Conservation (phyloP, 169 alveolate species). For the Cyclospora cayetanensis region DNA sequence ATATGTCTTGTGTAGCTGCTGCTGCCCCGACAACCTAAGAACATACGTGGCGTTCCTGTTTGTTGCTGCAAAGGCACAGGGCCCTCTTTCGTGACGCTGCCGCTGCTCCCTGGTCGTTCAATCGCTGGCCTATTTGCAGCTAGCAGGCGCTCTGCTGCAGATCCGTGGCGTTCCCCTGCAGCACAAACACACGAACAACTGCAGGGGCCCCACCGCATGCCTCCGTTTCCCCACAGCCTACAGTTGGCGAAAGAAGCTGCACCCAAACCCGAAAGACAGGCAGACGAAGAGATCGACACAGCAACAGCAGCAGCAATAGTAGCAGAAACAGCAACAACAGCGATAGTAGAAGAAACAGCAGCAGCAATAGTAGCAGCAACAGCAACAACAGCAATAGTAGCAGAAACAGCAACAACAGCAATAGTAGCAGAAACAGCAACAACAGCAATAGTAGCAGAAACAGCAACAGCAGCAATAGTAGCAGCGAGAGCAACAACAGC, state of each 20-base stretch:
- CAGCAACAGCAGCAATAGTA: too few species aligned
- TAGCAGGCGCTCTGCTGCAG: conserved; percentile 91
- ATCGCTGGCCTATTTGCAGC: conserved; percentile 85
- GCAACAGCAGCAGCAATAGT: too few species aligned
- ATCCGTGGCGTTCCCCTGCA: conserved; percentile 90
- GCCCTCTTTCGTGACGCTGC: not conserved
- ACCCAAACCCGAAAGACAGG: not conserved
- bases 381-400: not conserved
- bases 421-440: not conserved
- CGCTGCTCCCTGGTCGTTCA: not conserved
- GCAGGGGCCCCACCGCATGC: too few species aligned
- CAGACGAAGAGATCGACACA: not conserved
- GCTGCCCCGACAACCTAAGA: too few species aligned
- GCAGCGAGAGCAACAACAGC: too few species aligned
- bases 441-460: not conserved
- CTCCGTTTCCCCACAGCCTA: too few species aligned
- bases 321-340: not conserved
- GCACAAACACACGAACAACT: not conserved
- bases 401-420: too few species aligned
- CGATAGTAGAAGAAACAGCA: too few species aligned
- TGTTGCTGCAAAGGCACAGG: not conserved
- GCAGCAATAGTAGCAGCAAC: too few species aligned
- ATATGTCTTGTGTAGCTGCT: too few species aligned
- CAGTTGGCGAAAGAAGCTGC: too few species aligned
- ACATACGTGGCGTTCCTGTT: too few species aligned